Percentiles rank a stretch among this genome's conserved stretches.
phyloP scores from a whole-genome alignment of 257 asterid species.

The Echites panduratus region DNA sequence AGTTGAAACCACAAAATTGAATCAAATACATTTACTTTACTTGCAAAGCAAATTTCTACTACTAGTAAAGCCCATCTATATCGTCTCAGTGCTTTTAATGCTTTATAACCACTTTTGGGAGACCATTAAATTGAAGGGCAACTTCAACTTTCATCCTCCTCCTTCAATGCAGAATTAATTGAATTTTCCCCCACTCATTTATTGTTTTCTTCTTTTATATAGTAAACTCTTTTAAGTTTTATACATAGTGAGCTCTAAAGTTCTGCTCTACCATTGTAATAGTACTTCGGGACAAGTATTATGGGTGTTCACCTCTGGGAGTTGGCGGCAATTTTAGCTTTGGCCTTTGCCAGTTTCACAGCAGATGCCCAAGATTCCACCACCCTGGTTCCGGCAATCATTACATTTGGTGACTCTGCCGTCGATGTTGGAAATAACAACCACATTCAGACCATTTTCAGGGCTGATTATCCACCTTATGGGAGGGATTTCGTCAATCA shows the following conservation, averaged over 20 bases:
- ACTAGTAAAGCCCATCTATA: neutral
- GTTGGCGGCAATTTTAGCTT: slow-evolving; percentile 6
- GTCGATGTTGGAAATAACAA: slow-evolving; percentile 92
- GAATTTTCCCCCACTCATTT: neutral
- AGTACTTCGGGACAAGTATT: neutral
- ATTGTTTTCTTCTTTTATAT: neutral
- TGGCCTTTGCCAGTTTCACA: slow-evolving; percentile 24
- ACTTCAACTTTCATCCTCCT: slow-evolving; percentile 20
- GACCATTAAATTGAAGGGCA: slow-evolving; percentile 10
- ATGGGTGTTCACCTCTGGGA: slow-evolving; percentile 18
- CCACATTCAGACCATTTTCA: slow-evolving; percentile 50
- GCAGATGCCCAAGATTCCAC: slow-evolving; percentile 38
- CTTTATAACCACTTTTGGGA: slow-evolving; percentile 12
- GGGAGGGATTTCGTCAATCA: slow-evolving; percentile 63
- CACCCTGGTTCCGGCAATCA: slow-evolving; percentile 65
- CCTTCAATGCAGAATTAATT: slow-evolving; percentile 17
- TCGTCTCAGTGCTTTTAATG: slow-evolving; percentile 13
- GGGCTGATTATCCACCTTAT: slow-evolving; percentile 84
- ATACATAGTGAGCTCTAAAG: neutral
- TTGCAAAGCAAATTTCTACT: too few species aligned
- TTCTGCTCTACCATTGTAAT: too few species aligned
- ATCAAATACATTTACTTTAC: too few species aligned
- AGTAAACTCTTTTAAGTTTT: neutral
- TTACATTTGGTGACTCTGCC: slow-evolving; percentile 76
- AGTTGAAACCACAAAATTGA: too few species aligned